These are phyloP conservation scores for Limnomonas spitsbergensis DNA, from an alignment of 139 green algal genomes.

Conservation along the genomic window DNA sequence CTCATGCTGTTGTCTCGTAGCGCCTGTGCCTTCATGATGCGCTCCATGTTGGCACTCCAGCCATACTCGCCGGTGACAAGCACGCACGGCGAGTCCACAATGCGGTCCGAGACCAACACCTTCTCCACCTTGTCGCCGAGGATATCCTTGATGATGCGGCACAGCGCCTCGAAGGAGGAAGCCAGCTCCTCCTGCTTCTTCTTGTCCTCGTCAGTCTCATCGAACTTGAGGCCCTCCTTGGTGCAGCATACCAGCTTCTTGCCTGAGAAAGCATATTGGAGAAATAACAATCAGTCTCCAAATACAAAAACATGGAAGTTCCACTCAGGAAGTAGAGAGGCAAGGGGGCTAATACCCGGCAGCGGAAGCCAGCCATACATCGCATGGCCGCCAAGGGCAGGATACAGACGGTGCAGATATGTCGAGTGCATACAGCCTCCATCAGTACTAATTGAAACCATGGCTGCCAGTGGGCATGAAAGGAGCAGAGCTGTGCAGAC, in stretches of 20 bases:
- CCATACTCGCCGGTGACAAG: conserved; percentile 99
- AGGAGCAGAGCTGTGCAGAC: too few relatives aligned
- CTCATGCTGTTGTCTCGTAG: conserved; percentile 94
- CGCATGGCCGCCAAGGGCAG: too few relatives aligned
- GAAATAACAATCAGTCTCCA: too few relatives aligned
- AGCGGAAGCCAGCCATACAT: too few relatives aligned
- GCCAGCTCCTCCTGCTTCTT: conserved; percentile 84
- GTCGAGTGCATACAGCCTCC: too few relatives aligned
- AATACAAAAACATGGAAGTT: too few relatives aligned
- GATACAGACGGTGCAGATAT: too few relatives aligned
- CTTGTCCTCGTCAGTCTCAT: conserved; percentile 89
- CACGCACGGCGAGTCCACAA: conserved; percentile 97
- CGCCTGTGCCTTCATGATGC: conserved; percentile 99
- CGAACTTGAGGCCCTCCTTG: conserved; percentile 93
- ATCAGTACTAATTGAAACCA: background rate
- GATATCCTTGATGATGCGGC: conserved; percentile 92
- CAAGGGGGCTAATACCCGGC: too few relatives aligned
- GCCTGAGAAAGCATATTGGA: too few relatives aligned
- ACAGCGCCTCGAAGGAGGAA: conserved; percentile 89
- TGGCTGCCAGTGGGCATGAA: too few relatives aligned
- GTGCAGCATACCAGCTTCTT: conserved; percentile 98
- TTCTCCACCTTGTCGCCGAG: conserved; percentile 92
- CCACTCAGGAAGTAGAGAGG: too few relatives aligned
- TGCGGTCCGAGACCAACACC: conserved; percentile 94
- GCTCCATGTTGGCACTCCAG: conserved; percentile 99